Evolutionary conservation across 2,329 filamentous ascomycete species (phyloP).

Genomic region (Thielaviopsis ethacetica): DNA sequence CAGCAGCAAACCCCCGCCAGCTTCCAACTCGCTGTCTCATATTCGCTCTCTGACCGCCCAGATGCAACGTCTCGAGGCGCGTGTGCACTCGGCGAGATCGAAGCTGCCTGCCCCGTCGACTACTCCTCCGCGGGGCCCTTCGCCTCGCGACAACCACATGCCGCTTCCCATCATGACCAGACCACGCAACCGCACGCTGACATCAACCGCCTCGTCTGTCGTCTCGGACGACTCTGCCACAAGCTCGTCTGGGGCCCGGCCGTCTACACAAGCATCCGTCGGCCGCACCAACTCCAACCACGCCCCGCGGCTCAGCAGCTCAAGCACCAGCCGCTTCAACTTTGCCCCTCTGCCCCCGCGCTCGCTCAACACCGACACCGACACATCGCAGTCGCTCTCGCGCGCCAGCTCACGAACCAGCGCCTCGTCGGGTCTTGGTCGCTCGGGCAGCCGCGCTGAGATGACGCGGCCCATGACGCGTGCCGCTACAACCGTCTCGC

Average conservation of each 20-base stretch:
- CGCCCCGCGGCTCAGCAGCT: slow-evolving; percentile 42
- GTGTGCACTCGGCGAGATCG: slow-evolving; percentile 80
- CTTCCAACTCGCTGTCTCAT: slow-evolving; percentile 65
- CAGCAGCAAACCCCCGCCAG: slow-evolving; percentile 36
- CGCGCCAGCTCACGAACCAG: slow-evolving; percentile 63
- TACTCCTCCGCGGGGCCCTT: slow-evolving; percentile 57
- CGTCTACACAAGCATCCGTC: slow-evolving; percentile 12
- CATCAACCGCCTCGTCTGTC: slow-evolving; percentile 31
- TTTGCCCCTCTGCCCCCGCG: slow-evolving; percentile 46
- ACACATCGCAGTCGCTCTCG: slow-evolving; percentile 25
- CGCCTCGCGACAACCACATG: slow-evolving; percentile 44
- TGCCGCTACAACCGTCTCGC: slow-evolving; percentile 29
- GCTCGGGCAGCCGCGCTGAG: slow-evolving; percentile 37
- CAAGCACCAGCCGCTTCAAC: slow-evolving; percentile 45
- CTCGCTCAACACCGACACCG: slow-evolving; percentile 28
- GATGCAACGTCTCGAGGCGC: slow-evolving; percentile 90
- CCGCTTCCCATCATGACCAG: slow-evolving; percentile 48
- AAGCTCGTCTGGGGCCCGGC: slow-evolving; percentile 23
- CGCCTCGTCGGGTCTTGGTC: slow-evolving; percentile 32
- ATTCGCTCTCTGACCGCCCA: slow-evolving; percentile 88
- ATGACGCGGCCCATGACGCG: slow-evolving; percentile 49
- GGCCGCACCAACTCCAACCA: slow-evolving; percentile 27
- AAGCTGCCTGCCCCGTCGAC: slow-evolving; percentile 70
- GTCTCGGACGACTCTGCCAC: slow-evolving; percentile 33
- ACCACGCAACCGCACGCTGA: slow-evolving; percentile 50